Evolutionary conservation across 2,329 filamentous ascomycete genomes (phyloP).

Genomic region (Pestalotiopsis sp.): DNA sequence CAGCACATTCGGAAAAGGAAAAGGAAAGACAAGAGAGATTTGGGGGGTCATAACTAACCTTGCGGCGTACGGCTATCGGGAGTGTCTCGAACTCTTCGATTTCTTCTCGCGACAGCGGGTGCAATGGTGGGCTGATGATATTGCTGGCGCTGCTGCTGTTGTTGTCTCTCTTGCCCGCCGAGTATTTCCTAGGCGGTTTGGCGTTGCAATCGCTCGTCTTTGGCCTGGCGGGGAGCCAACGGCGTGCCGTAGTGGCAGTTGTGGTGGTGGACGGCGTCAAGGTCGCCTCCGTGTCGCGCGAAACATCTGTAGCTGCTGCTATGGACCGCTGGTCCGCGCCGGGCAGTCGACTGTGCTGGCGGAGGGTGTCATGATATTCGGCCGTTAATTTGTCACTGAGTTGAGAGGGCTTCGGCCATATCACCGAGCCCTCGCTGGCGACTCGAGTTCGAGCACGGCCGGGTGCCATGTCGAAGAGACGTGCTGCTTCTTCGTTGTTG

Average conservation of each 20-base stretch:
- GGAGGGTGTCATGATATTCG: slow-evolving; percentile 29
- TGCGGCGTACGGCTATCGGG: slow-evolving; percentile 51
- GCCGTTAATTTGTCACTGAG: slow-evolving; percentile 22
- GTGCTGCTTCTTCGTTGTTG: neutral
- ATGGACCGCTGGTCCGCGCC: slow-evolving; percentile 14
- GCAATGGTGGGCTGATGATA: slow-evolving; percentile 23
- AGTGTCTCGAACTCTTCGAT: slow-evolving; percentile 52
- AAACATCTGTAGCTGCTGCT: neutral
- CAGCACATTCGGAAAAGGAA: slow-evolving; percentile 3
- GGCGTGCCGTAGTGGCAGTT: neutral
- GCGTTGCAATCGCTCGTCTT: slow-evolving; percentile 8
- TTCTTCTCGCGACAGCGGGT: slow-evolving; percentile 32
- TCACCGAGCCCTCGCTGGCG: slow-evolving; percentile 18
- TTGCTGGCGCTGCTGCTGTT: neutral
- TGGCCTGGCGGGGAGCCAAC: slow-evolving; percentile 6
- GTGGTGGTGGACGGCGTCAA: neutral
- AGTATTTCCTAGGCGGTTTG: neutral
- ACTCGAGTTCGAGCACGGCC: slow-evolving; percentile 15
- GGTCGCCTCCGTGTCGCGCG: neutral
- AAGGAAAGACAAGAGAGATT: slow-evolving; percentile 13
- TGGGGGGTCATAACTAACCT: slow-evolving; percentile 40
- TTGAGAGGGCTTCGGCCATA: slow-evolving; percentile 15
- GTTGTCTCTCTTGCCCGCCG: neutral
- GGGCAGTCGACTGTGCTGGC: slow-evolving; percentile 22
- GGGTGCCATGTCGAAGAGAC: neutral